Conservation (phyloP, 495 filamentous ascomycete species). For the Cladorrhinum samala region DNA sequence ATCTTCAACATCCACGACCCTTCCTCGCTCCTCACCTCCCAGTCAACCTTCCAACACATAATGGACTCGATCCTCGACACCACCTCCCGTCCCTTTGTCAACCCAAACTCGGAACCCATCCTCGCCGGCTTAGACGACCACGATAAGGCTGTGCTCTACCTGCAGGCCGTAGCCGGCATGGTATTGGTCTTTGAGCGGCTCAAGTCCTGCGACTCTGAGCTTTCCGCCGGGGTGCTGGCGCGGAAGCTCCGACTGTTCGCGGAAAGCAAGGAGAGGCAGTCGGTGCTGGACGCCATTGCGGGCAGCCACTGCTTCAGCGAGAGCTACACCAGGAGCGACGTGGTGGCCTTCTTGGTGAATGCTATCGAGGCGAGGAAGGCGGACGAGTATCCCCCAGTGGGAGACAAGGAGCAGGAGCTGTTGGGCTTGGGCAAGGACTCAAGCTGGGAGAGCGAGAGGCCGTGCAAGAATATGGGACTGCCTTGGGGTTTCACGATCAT, state of each 20-base stretch:
- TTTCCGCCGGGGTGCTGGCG: constrained; percentile 9
- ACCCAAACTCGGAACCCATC: constrained; percentile 14
- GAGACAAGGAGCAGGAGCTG: not conserved
- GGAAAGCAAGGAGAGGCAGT: constrained; percentile 23
- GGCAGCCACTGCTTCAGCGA: constrained; percentile 12
- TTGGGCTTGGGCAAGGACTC: constrained; percentile 20
- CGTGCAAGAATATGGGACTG: constrained; percentile 27
- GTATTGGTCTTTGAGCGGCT: constrained; percentile 23
- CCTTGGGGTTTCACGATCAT: constrained; percentile 35
- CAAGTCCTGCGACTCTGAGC: not conserved
- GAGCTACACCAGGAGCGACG: constrained; percentile 20
- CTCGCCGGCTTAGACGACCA: constrained; percentile 22
- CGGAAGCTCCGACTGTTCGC: constrained; percentile 28
- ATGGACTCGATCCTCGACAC: constrained; percentile 25
- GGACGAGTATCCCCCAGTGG: not conserved
- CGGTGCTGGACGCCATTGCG: constrained; percentile 22
- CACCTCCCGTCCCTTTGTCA: constrained; percentile 20
- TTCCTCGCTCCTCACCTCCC: constrained; percentile 13
- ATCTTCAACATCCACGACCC: constrained; percentile 23
- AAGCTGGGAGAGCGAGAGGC: constrained; percentile 19
- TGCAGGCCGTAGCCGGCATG: constrained; percentile 27
- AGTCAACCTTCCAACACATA: constrained; percentile 13
- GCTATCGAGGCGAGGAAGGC: constrained; percentile 11
- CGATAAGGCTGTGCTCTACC: constrained; percentile 19
- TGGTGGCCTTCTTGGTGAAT: constrained; percentile 18